Base-by-base conservation (phyloP, 768 basidiomycete genomes). In the Aureoboletus auriporus region DNA sequence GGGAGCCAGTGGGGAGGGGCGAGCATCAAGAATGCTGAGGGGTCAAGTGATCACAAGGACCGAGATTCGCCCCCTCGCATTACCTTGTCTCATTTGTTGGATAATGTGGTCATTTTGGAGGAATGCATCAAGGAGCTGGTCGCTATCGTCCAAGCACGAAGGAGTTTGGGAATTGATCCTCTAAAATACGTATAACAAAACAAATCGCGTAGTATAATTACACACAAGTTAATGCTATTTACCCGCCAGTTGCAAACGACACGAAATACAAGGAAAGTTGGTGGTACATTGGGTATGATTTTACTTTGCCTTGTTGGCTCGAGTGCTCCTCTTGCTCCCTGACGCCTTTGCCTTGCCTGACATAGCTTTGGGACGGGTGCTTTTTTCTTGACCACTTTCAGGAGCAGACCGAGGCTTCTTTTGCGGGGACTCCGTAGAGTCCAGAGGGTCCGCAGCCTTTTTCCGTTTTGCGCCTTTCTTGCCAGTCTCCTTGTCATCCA, bases 41-140 rank as follows among this genome's bases (percentile, higher is more conserved):
- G 63, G n/a, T 35, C 12, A 33, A 49, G 43, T 39, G 34, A 37
- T 47, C 12, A 53, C 55, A 26, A 60, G 13, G 62, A 69, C 8
- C 68, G 66, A 68, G 43, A 56, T 42, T 70, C 64, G 29, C 47
- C 63, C 12, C 64, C 68, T 13, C 74, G 66, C 16, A 76, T 94
- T 26, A 91, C 88, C 8, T 72, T 98, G 44, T 93, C 90, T 39
- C 83, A 79, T 53, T 65, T 97, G 47, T 70, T 97, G 64, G 95
- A 97, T 64, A 97, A 97, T 61, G 86, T 94, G 28, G 93, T 98
- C 28, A 84, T 97, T 35, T 64, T 98, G 53, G 95, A 97, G 68
- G 95, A 97, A 67, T 87, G 85, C 52, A 86, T 97, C 61, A 97
- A 97, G 70, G 95, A 98, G 66, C 71, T 93, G 30, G 82, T 83